A percentile compares a stretch with the other conserved stretches of the same genome.
These are phyloP conservation scores for Syzygium oleosum DNA, from an alignment of 345 rosid genomes.

Conservation along the genomic window DNA sequence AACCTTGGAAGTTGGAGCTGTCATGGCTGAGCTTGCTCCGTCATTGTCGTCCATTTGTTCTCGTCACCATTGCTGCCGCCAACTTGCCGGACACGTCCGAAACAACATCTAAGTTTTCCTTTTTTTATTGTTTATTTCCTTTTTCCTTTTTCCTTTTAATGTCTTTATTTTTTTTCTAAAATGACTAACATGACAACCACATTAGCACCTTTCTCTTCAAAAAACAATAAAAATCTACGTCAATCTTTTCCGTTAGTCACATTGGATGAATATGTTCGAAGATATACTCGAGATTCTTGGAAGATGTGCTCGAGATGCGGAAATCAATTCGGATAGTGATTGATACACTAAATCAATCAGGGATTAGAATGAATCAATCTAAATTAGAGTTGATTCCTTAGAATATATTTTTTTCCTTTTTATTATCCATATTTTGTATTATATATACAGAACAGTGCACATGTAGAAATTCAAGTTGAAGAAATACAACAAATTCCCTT, in stretches of 20 bases:
- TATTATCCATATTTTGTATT: background rate
- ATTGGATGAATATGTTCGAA: background rate
- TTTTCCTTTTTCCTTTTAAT: background rate
- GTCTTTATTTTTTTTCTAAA: background rate
- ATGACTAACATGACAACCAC: background rate
- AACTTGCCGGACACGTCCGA: background rate
- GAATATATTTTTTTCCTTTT: background rate
- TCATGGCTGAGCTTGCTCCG: background rate
- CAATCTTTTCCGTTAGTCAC: background rate
- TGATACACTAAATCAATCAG: background rate
- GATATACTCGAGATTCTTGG: background rate
- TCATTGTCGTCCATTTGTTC: background rate
- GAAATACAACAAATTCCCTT: background rate
- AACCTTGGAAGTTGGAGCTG: background rate
- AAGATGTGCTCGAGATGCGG: background rate
- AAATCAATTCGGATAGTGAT: background rate
- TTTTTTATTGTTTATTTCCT: background rate
- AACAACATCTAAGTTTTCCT: background rate
- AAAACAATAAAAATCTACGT: background rate
- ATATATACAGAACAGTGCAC: too few relatives aligned
- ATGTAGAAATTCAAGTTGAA: background rate
- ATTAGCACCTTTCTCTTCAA: background rate
- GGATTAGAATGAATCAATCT: too few relatives aligned
- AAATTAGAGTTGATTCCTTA: too few relatives aligned
- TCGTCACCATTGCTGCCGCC: background rate